A percentile compares a stretch with the other conserved stretches of the same genome.
phyloP scores from a whole-genome alignment of 2,329 filamentous ascomycete genomes.

The Cladosporium oxysporum region DNA sequence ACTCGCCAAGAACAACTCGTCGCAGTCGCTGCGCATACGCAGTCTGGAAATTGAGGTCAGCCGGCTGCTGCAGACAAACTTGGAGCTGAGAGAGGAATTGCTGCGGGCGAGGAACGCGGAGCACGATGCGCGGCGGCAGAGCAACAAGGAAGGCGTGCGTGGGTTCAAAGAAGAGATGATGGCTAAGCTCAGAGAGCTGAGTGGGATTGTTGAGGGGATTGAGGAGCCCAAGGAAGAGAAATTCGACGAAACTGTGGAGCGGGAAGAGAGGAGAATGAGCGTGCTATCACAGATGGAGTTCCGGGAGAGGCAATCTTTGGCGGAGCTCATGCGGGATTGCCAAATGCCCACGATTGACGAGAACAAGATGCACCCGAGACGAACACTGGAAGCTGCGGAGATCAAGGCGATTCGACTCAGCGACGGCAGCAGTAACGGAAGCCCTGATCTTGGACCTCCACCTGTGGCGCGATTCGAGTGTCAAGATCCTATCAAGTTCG shows the following conservation, averaged over 20 bases:
- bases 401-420: conserved; percentile 54
- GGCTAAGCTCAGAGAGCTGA: conserved; percentile 70
- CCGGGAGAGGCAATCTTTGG: conserved; percentile 35
- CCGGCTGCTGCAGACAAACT: conserved; percentile 75
- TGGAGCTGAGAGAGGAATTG: conserved; percentile 70
- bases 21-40: conserved; percentile 74
- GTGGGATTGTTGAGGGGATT: conserved; percentile 65
- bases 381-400: conserved; percentile 65
- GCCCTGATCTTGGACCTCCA: conserved; percentile 67
- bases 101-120: conserved; percentile 68
- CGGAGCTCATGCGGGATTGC: conserved; percentile 35
- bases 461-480: conserved; percentile 56
- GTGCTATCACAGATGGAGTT: conserved; percentile 26
- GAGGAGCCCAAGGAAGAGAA: conserved; percentile 44
- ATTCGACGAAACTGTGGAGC: conserved; percentile 12
- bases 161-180: conserved; percentile 72
- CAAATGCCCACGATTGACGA: conserved; percentile 69
- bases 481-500: conserved; percentile 50
- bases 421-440: conserved; percentile 57
- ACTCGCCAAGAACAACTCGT: conserved; percentile 74
- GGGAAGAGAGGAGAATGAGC: conserved; percentile 25
- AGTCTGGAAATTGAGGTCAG: conserved; percentile 74
- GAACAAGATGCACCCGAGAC: conserved; percentile 66
- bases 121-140: conserved; percentile 58
- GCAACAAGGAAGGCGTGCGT: conserved; percentile 64